A percentile compares a stretch with the other conserved stretches of the same genome.
Evolutionary conservation across 192 early-diverging fungal genomes (phyloP).

Genomic region (Backusella liffmaniae): DNA sequence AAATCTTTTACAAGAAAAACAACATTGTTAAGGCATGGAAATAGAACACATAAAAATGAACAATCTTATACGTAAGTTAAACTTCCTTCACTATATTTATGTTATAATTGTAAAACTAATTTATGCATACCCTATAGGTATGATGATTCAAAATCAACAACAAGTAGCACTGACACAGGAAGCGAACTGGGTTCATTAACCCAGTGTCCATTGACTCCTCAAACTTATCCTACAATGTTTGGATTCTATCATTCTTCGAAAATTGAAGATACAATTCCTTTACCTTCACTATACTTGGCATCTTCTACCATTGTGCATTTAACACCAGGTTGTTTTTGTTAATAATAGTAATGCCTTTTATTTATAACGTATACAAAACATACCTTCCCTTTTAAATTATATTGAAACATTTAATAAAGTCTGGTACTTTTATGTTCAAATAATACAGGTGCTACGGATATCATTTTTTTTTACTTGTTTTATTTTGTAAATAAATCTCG

Average conservation of each 20-base stretch:
- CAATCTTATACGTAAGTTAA: neutral
- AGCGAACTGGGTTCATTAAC: neutral
- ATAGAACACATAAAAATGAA: neutral
- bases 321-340: neutral
- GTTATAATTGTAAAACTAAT: too few species aligned
- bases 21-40: conserved; percentile 55
- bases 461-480: too few species aligned
- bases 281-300: neutral
- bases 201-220: neutral
- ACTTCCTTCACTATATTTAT: too few species aligned
- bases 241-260: neutral
- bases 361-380: too few species aligned
- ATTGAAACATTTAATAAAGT: too few species aligned
- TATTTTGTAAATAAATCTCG: too few species aligned
- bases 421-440: too few species aligned
- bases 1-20: conserved; percentile 70
- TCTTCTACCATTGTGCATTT: too few species aligned
- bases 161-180: neutral
- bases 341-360: too few species aligned
- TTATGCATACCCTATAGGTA: too few species aligned
- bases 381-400: too few species aligned
- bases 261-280: neutral
- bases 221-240: neutral
- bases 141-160: neutral
- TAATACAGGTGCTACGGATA: too few species aligned